A percentile compares a stretch with the other conserved stretches of the same genome.
Conservation (phyloP, 1,139 yeast species). For the Debaryomyces sp. region DNA sequence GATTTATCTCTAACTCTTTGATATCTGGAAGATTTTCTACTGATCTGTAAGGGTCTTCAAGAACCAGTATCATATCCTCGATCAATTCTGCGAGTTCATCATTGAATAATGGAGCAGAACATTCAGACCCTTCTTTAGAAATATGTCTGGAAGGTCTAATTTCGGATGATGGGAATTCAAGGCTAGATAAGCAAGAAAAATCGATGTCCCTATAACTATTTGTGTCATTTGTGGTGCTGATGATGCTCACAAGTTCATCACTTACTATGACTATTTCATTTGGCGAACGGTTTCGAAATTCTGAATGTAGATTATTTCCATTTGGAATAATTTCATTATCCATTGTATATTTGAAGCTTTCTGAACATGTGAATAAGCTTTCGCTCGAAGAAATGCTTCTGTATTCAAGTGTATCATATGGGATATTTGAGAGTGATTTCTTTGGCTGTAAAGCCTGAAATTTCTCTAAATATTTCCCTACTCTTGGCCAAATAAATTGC, state of each 20-base stretch:
- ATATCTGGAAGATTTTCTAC: neutral
- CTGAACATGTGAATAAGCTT: constrained; percentile 2
- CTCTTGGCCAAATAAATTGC: neutral
- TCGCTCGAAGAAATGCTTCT: constrained; percentile 1
- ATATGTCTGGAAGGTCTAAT: neutral
- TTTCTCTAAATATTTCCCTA: neutral
- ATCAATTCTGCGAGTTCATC: neutral
- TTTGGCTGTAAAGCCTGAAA: neutral
- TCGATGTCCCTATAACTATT: neutral
- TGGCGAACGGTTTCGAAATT: neutral
- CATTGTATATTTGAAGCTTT: neutral
- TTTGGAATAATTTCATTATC: neutral
- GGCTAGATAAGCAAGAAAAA: neutral
- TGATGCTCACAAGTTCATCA: neutral
- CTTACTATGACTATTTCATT: neutral
- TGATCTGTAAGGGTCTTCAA: neutral
- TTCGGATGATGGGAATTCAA: neutral
- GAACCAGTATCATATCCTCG: constrained; percentile 2
- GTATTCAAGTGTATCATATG: neutral
- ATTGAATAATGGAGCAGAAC: neutral
- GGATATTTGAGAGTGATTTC: neutral
- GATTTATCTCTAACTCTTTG: neutral
- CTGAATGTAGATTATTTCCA: neutral
- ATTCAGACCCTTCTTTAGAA: neutral
- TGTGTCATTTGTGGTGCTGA: neutral